Percentiles rank a stretch among this genome's conserved stretches.
Conservation (phyloP, 257 asterid species). For the Capsicum chinense region DNA sequence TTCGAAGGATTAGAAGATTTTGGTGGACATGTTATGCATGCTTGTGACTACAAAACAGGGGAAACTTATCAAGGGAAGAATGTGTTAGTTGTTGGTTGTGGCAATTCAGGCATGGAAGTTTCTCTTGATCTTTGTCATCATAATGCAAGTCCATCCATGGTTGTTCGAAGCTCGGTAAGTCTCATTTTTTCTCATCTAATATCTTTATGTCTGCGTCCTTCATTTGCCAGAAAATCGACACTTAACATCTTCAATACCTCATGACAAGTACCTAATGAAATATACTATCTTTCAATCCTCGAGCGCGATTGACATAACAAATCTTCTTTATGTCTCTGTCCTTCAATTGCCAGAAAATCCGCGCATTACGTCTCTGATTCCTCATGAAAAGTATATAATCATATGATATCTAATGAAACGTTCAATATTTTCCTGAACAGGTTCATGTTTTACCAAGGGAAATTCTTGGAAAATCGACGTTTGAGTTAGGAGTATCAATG, state of each 20-base stretch:
- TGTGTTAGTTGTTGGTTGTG: constrained; percentile 87
- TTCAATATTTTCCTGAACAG: constrained; percentile 34
- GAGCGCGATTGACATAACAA: neutral
- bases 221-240: neutral
- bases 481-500: constrained; percentile 58
- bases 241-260: neutral
- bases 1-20: constrained; percentile 63
- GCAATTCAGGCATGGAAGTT: constrained; percentile 96
- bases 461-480: constrained; percentile 75
- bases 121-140: constrained; percentile 84
- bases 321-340: neutral
- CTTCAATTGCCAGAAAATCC: neutral
- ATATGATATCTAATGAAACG: neutral
- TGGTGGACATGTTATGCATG: constrained; percentile 66
- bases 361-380: neutral
- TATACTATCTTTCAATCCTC: neutral
- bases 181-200: neutral
- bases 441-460: constrained; percentile 94
- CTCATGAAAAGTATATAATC: neutral
- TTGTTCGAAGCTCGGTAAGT: constrained; percentile 80
- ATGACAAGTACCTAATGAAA: neutral
- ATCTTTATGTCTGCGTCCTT: neutral
- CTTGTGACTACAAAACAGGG: constrained; percentile 88
- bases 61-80: constrained; percentile 56
- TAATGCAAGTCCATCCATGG: constrained; percentile 74